Evolutionary conservation across 2,329 filamentous ascomycete species (phyloP).

Genomic region (Calonectria naviculata): DNA sequence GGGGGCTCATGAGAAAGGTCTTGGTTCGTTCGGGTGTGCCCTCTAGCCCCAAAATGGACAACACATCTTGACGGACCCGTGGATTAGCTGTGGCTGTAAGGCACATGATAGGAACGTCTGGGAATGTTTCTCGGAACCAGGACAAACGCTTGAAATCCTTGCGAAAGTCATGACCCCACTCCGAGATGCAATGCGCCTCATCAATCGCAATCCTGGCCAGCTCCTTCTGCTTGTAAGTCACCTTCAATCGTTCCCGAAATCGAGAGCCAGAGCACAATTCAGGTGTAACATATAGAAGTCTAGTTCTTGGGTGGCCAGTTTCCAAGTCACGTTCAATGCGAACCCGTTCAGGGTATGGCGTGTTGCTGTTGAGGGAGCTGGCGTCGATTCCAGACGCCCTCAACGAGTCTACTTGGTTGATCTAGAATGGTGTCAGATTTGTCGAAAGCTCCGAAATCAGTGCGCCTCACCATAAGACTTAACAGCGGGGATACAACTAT

Average conservation of each 20-base stretch:
- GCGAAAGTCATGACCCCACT: slow-evolving; percentile 99
- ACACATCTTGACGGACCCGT: slow-evolving; percentile 84
- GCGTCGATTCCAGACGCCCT: slow-evolving; percentile 80
- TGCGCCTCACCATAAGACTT: slow-evolving; percentile 80
- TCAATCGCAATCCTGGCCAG: slow-evolving; percentile 91
- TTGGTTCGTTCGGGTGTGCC: slow-evolving; percentile 68
- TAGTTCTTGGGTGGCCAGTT: slow-evolving; percentile 85
- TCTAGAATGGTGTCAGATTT: slow-evolving; percentile 58
- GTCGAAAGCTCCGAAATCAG: neutral
- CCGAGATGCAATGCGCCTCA: slow-evolving; percentile 96
- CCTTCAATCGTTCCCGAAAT: slow-evolving; percentile 79
- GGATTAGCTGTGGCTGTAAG: slow-evolving; percentile 91
- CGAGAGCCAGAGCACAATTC: slow-evolving; percentile 83
- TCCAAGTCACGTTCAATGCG: slow-evolving; percentile 84
- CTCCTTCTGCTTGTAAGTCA: slow-evolving; percentile 83
- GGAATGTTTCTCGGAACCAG: slow-evolving; percentile 86
- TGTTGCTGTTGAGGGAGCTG: slow-evolving; percentile 88
- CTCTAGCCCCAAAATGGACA: slow-evolving; percentile 78
- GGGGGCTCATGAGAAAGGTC: slow-evolving; percentile 85
- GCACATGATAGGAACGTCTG: slow-evolving; percentile 90
- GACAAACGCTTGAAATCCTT: slow-evolving; percentile 87
- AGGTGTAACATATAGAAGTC: slow-evolving; percentile 92
- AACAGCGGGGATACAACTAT: slow-evolving; percentile 91
- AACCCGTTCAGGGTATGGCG: slow-evolving; percentile 71
- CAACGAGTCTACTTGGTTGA: slow-evolving; percentile 90